A percentile compares a stretch with the other conserved stretches of the same genome.
Evolutionary conservation across 2,329 filamentous ascomycete species (phyloP).

Genomic region (Paramyrothecium sp.): DNA sequence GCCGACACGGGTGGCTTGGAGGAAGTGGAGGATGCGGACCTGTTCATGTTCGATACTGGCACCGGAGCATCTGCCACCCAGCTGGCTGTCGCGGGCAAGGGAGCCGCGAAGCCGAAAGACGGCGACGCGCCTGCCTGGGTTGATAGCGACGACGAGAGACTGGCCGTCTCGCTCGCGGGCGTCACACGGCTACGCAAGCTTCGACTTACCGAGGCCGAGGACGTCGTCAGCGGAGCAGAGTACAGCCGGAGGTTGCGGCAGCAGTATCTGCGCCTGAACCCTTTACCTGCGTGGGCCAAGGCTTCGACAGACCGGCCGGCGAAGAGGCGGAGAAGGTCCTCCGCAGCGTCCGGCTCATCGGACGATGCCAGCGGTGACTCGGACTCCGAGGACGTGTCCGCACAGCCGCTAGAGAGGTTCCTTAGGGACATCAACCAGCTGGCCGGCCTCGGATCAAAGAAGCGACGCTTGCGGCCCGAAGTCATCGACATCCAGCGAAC

Average conservation of each 20-base stretch:
- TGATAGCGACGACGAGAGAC: conserved; percentile 91
- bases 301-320: conserved; percentile 47
- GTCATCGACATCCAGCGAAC: conserved; percentile 87
- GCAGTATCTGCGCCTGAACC: conserved; percentile 66
- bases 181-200: conserved; percentile 79
- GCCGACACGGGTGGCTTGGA: conserved; percentile 55
- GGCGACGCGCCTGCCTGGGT: conserved; percentile 70
- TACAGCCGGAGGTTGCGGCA: conserved; percentile 78
- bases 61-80: conserved; percentile 38
- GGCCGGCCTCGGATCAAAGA: conserved; percentile 48
- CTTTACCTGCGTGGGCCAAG: conserved; percentile 59
- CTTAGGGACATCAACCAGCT: conserved; percentile 73
- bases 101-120: conserved; percentile 16
- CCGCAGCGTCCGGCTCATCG: conserved; percentile 47
- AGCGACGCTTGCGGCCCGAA: conserved; percentile 77
- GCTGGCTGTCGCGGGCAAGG: conserved; percentile 20
- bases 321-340: conserved; percentile 52
- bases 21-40: conserved; percentile 69
- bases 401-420: conserved; percentile 75
- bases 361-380: conserved; percentile 58
- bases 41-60: conserved; percentile 81
- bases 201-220: conserved; percentile 76
- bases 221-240: conserved; percentile 81
- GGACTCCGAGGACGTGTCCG: conserved; percentile 56
- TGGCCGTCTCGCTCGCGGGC: conserved; percentile 78